Evolutionary conservation across 2,329 filamentous ascomycete species (phyloP).

Genomic region (Pestalotiopsis sp.): DNA sequence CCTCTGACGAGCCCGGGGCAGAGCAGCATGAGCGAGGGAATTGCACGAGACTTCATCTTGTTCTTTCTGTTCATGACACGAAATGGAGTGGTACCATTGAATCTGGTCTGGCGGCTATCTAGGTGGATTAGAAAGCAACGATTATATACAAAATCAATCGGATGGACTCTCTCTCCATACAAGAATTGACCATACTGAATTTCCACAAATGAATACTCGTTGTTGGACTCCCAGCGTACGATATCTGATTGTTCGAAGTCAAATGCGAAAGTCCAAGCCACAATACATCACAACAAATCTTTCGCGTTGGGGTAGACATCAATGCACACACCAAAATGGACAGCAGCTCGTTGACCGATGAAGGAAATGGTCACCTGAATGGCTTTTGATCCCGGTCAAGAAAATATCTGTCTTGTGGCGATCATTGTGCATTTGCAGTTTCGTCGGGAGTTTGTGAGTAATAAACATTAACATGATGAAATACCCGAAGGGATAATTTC

Average conservation of each 20-base stretch:
- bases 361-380: too few species aligned
- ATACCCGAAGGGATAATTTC: not conserved
- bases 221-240: not conserved
- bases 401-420: not conserved
- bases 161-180: too few species aligned
- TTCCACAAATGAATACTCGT: not conserved
- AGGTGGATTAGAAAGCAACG: not conserved
- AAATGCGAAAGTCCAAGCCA: not conserved
- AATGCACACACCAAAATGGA: too few species aligned
- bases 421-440: not conserved
- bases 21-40: not conserved
- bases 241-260: not conserved
- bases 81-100: not conserved
- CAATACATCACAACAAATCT: not conserved
- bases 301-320: too few species aligned
- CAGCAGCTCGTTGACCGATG: too few species aligned
- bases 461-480: too few species aligned
- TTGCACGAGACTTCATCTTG: not conserved
- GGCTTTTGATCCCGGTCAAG: too few species aligned
- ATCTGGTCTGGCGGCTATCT: not conserved
- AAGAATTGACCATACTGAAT: not conserved
- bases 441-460: too few species aligned
- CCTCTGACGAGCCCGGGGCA: not conserved
- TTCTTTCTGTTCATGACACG: not conserved
- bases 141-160: not conserved